Evolutionary conservation across 257 asterid genomes (phyloP).

Genomic region (Jacaranda copaia): DNA sequence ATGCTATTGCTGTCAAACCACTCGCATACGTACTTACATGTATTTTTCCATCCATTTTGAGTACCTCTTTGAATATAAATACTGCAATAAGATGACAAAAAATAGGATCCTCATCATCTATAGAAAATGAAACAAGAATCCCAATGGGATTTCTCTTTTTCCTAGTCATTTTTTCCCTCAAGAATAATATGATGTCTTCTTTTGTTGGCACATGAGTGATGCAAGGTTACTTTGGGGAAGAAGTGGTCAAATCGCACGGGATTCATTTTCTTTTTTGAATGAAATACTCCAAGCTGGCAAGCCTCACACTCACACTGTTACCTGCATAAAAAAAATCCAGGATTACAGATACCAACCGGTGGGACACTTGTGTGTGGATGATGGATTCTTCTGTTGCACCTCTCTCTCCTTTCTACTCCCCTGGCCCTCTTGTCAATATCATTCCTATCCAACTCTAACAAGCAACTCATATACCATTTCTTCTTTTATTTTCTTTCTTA

Average conservation of each 20-base stretch:
- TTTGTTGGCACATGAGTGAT: no score
- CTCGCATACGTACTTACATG: neutral
- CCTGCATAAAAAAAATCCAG: no score
- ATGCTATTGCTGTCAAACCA: neutral
- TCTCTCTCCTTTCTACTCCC: neutral
- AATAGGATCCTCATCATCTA: neutral
- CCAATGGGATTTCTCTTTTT: neutral
- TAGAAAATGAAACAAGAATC: neutral
- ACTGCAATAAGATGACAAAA: neutral
- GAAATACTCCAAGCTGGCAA: no score
- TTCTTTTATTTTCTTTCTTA: neutral
- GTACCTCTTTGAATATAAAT: neutral
- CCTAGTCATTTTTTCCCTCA: no score
- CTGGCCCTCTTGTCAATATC: constrained; percentile 27
- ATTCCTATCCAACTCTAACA: constrained; percentile 42
- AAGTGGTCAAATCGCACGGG: no score
- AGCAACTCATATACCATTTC: constrained; percentile 31
- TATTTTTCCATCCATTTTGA: neutral
- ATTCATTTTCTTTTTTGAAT: no score
- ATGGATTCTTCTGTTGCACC: neutral
- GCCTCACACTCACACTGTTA: no score
- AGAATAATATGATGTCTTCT: no score
- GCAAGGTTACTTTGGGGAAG: no score
- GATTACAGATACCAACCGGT: no score
- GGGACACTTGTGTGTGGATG: no score